Conservation (phyloP, 2,329 filamentous ascomycete genomes). For the Aspergillus awamori region DNA sequence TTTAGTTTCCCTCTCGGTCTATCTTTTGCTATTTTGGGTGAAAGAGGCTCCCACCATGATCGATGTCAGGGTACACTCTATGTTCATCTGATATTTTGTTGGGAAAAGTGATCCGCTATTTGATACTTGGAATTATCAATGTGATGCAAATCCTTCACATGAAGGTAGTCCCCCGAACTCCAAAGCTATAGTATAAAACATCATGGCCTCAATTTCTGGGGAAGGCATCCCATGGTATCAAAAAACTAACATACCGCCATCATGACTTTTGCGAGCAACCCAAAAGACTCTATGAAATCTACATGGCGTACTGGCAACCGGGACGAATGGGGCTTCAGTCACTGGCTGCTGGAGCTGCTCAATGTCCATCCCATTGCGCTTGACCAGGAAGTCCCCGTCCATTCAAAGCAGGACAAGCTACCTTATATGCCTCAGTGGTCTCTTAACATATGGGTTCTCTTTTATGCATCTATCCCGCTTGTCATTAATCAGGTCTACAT, state of each 20-base stretch:
- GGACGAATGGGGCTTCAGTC: slow-evolving; percentile 29
- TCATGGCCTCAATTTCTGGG: neutral
- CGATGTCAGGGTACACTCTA: neutral
- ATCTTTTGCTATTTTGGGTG: neutral
- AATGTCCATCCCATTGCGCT: slow-evolving; percentile 31
- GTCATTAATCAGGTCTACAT: slow-evolving; percentile 18
- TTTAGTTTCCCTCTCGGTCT: neutral
- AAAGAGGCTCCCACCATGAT: neutral
- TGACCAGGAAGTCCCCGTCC: slow-evolving; percentile 26
- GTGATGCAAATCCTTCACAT: slow-evolving; percentile 13
- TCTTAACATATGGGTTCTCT: slow-evolving; percentile 17
- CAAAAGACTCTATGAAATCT: slow-evolving; percentile 38
- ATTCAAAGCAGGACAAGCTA: slow-evolving; percentile 20
- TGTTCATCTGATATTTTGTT: slow-evolving; percentile 8
- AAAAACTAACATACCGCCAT: neutral
- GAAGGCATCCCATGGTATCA: neutral
- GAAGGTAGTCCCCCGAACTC: neutral
- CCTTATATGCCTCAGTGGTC: slow-evolving; percentile 20
- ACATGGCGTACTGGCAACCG: slow-evolving; percentile 32
- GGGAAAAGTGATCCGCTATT: slow-evolving; percentile 15
- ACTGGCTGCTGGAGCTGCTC: slow-evolving; percentile 30
- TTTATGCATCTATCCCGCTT: slow-evolving; percentile 18
- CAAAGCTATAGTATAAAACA: neutral
- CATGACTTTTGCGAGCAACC: slow-evolving; percentile 27
- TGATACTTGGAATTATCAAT: slow-evolving; percentile 1